These are phyloP conservation scores for Epichloe glyceriae DNA, from an alignment of 2,329 filamentous ascomycete species.

Conservation along the genomic window DNA sequence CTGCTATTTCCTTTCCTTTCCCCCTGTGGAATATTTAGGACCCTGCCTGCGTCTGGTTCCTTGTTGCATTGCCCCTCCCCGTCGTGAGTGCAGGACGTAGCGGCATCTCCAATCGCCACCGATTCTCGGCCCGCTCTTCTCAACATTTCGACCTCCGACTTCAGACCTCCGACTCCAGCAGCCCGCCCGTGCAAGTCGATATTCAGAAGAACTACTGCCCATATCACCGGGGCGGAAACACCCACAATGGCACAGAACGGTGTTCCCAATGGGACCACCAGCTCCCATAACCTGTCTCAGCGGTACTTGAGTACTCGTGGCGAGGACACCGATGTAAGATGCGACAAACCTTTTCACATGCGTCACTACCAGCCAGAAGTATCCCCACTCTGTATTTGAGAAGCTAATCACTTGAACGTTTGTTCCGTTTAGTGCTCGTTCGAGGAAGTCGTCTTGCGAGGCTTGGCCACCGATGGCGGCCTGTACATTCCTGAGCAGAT, in stretches of 20 bases:
- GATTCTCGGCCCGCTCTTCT: conserved; percentile 3
- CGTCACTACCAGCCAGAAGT: neutral
- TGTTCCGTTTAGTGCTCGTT: conserved; percentile 55
- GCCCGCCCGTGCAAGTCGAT: neutral
- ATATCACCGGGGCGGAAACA: neutral
- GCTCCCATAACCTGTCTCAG: conserved; percentile 31
- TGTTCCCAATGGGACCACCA: conserved; percentile 19
- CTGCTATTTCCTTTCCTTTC: neutral
- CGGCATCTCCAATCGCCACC: conserved; percentile 1
- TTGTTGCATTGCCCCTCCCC: neutral
- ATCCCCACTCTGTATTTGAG: neutral
- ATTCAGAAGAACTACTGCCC: too few relatives aligned
- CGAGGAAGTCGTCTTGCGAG: conserved; percentile 82
- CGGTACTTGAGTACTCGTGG: conserved; percentile 39
- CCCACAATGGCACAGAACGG: conserved; percentile 29
- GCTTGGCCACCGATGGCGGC: conserved; percentile 73
- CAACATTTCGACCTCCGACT: neutral
- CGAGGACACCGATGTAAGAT: conserved; percentile 33
- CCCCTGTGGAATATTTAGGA: neutral
- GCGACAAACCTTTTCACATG: neutral
- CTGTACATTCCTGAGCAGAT: conserved; percentile 82
- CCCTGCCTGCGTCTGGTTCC: neutral
- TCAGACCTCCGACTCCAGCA: neutral
- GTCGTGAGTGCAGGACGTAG: neutral
- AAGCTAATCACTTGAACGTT: neutral